A percentile compares a stretch with the other conserved stretches of the same genome.
These are phyloP conservation scores for Chlorella vulgaris DNA, from an alignment of 139 green algal species.

Conservation along the genomic window DNA sequence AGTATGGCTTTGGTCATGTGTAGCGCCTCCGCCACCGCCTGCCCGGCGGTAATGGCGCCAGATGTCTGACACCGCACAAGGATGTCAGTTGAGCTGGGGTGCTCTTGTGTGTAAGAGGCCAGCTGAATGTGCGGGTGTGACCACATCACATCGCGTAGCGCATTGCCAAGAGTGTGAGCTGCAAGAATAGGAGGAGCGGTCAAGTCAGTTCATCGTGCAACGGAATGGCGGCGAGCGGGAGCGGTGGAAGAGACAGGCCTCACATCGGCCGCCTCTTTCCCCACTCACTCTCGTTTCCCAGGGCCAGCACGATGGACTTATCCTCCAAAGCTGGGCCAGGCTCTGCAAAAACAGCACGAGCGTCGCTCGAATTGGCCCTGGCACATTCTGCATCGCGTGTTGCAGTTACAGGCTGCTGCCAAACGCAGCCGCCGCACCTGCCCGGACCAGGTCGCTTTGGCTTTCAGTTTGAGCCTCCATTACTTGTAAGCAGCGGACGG, in stretches of 20 bases:
- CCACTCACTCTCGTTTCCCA: slow-evolving; percentile 26
- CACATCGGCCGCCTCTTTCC: too few species aligned
- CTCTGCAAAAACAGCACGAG: neutral
- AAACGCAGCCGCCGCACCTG: neutral
- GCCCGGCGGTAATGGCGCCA: slow-evolving; percentile 28
- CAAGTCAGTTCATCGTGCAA: too few species aligned
- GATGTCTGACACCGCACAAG: slow-evolving; percentile 45
- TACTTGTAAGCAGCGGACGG: neutral
- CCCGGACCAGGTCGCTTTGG: neutral
- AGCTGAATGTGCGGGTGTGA: slow-evolving; percentile 45
- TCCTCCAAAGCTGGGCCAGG: neutral
- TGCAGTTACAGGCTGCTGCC: too few species aligned
- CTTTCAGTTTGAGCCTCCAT: neutral
- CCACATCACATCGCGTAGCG: slow-evolving; percentile 49
- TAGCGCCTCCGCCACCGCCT: slow-evolving; percentile 39
- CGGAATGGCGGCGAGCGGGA: too few species aligned
- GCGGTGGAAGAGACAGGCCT: too few species aligned
- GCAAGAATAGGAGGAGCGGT: too few species aligned
- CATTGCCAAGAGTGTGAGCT: slow-evolving; percentile 53
- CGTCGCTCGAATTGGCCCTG: too few species aligned
- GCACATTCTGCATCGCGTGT: too few species aligned
- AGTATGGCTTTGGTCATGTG: slow-evolving; percentile 41
- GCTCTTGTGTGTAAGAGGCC: slow-evolving; percentile 44
- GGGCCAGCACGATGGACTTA: slow-evolving; percentile 1
- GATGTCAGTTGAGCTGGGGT: slow-evolving; percentile 37